Evolutionary conservation across 306 rosid genomes (phyloP), one percentile per base, ranked within the genome.

Genomic region (Quercus wislizeni): DNA sequence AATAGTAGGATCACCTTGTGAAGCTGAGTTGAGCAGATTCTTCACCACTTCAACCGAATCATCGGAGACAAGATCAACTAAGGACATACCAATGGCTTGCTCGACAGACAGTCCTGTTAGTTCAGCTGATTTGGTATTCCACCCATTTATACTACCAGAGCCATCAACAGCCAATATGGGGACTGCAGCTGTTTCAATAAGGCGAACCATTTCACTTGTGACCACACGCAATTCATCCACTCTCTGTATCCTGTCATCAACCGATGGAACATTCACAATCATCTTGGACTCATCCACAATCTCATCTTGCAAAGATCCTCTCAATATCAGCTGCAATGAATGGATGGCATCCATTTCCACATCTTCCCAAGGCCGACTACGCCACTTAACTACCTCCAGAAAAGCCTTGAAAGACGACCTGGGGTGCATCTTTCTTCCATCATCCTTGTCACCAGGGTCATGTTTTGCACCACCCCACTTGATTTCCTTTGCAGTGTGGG

Each of bases 391-490:
- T 61, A 86, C 89, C 74, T 86, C 89, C 57, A 86, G 72, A 59
- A 86, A 86, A 74, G 87, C 87, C 83, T 83, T 86, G 81, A 86
- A 80, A 13, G 89, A 86, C 51, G 87, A 86, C 73, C 87, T 86
- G 5, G 89, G 89, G 38, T 83, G 85, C 87, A 83, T 83, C 46
- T 77, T 86, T 71, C 89, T 80, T 80, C 85, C 87, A 63, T 83
- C 78, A 17, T 80, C 87, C 76, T 83, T 75, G 57, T 83, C 89
- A 55, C 69, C 74, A 15, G 87, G 89, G 68, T 83, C 81, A 67
- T 80, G 83, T 83, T 80, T 86, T 20, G 77, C 79, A 54, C 89
- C 87, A 27, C 87, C 78, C 89, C 87, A 86, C 80, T 79, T 86
- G 57, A 86, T 80, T 80, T 86, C 89, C 82, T 80, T 86, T 13